A percentile compares a stretch with the other conserved stretches of the same genome.
These are phyloP conservation scores for Lanmaoa pseudosensibilis DNA, from an alignment of 768 basidiomycete species.

Conservation along the genomic window DNA sequence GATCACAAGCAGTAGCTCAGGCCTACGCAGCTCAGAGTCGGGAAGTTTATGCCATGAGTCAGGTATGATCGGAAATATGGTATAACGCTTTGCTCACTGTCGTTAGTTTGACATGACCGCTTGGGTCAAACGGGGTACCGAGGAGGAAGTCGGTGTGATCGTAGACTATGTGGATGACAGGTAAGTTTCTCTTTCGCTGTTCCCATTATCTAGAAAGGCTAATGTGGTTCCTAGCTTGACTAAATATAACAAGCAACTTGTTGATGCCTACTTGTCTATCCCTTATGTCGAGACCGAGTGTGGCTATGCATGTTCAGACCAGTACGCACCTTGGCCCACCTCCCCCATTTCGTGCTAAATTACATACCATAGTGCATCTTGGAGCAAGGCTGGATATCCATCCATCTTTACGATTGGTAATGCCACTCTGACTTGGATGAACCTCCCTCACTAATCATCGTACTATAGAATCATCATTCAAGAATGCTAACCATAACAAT, in stretches of 20 bases:
- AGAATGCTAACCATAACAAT: conserved; percentile 69
- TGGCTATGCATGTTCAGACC: conserved; percentile 93
- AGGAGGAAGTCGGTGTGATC: conserved; percentile 81
- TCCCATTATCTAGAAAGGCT: neutral
- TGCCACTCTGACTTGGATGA: neutral
- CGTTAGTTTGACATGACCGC: conserved; percentile 88
- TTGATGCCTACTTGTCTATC: conserved; percentile 78
- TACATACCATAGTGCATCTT: conserved; percentile 57
- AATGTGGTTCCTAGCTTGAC: conserved; percentile 56
- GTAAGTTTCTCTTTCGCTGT: conserved; percentile 41
- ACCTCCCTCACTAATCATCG: neutral
- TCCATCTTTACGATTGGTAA: conserved; percentile 75
- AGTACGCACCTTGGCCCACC: conserved; percentile 49
- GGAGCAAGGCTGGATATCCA: conserved; percentile 84
- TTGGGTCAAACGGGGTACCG: conserved; percentile 83
- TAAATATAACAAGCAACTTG: conserved; percentile 70
- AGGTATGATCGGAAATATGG: conserved; percentile 18
- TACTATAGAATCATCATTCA: conserved; percentile 61
- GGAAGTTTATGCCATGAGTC: conserved; percentile 33
- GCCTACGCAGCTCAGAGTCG: conserved; percentile 51
- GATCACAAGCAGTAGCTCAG: conserved; percentile 85
- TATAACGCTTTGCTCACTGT: conserved; percentile 26
- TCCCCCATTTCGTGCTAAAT: conserved; percentile 24
- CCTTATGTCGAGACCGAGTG: conserved; percentile 84
- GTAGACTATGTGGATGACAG: conserved; percentile 74